Percentiles rank a stretch among this genome's conserved stretches.
These are phyloP conservation scores for Xylaria castorea DNA, from an alignment of 495 filamentous ascomycete genomes.

Conservation along the genomic window DNA sequence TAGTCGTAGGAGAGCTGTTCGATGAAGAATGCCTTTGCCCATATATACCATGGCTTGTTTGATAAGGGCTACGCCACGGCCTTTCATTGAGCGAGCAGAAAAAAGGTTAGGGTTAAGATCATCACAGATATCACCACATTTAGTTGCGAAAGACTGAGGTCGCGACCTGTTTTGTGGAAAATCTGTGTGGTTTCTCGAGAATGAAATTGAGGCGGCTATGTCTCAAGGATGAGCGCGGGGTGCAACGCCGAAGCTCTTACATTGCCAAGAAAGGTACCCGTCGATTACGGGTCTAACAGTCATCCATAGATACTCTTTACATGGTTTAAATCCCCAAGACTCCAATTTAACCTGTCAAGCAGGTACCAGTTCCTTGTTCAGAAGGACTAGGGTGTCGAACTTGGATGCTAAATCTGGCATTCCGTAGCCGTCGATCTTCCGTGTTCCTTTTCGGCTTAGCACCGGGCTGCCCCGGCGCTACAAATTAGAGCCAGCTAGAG, in stretches of 20 bases:
- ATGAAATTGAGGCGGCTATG: neutral
- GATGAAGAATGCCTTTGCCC: neutral
- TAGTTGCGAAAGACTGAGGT: neutral
- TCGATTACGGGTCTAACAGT: neutral
- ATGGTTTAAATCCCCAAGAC: neutral
- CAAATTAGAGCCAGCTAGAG: neutral
- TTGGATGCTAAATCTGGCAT: constrained; percentile 1
- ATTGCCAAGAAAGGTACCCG: constrained; percentile 16
- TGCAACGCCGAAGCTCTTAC: constrained; percentile 12
- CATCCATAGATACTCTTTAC: neutral
- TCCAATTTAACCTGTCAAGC: neutral
- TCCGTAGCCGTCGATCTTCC: constrained; percentile 14
- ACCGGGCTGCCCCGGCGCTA: neutral
- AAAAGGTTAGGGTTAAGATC: neutral
- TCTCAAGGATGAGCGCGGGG: neutral
- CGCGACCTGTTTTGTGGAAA: constrained; percentile 20
- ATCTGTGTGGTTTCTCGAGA: neutral
- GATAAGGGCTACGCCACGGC: neutral
- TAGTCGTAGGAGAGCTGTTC: neutral
- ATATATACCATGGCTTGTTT: constrained; percentile 1
- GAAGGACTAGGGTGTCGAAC: neutral
- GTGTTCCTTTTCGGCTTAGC: constrained; percentile 16
- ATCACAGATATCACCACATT: neutral
- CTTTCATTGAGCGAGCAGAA: neutral
- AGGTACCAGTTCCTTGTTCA: neutral